These are phyloP conservation scores for Pinguiococcus pyrenoidosus DNA, from an alignment of 108 stramenopile genomes.

Conservation along the genomic window DNA sequence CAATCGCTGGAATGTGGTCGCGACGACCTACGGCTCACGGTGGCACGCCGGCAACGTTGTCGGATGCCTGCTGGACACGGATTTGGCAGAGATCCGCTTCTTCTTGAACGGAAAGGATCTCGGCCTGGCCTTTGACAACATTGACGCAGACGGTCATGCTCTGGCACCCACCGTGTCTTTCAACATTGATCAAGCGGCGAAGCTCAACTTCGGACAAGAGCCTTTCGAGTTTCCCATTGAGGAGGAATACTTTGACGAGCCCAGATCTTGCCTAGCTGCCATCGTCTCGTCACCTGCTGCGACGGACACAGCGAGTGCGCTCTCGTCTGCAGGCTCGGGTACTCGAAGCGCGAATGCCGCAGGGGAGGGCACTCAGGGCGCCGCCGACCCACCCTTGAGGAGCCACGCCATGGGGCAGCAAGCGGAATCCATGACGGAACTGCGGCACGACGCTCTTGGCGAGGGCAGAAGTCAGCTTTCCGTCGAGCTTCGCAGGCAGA, in stretches of 20 bases:
- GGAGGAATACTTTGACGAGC: too few relatives aligned
- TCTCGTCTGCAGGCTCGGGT: conserved; percentile 34
- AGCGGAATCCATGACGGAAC: not conserved
- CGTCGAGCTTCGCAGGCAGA: conserved; percentile 17
- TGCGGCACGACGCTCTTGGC: conserved; percentile 8
- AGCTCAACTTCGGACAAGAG: not conserved
- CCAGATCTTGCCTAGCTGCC: too few relatives aligned
- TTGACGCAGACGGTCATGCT: not conserved
- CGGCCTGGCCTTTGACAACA: conserved; percentile 28
- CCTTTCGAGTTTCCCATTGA: too few relatives aligned
- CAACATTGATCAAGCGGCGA: not conserved
- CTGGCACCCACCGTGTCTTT: not conserved
- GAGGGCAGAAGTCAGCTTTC: not conserved
- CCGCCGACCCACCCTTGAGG: not conserved
- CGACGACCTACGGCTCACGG: conserved; percentile 26
- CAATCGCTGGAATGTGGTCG: conserved; percentile 23
- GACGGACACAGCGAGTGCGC: not conserved
- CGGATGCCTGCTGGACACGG: conserved; percentile 31
- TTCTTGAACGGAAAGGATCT: conserved; percentile 34
- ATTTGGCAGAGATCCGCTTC: conserved; percentile 21
- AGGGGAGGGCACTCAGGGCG: conserved; percentile 28
- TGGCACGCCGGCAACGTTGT: conserved; percentile 36
- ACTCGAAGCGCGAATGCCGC: conserved; percentile 33
- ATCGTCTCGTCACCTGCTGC: not conserved
- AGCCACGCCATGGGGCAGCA: not conserved